A percentile compares a stretch with the other conserved stretches of the same genome.
Evolutionary conservation across 2,329 filamentous ascomycete genomes (phyloP).

Genomic region (Trichoderma oligosporum): DNA sequence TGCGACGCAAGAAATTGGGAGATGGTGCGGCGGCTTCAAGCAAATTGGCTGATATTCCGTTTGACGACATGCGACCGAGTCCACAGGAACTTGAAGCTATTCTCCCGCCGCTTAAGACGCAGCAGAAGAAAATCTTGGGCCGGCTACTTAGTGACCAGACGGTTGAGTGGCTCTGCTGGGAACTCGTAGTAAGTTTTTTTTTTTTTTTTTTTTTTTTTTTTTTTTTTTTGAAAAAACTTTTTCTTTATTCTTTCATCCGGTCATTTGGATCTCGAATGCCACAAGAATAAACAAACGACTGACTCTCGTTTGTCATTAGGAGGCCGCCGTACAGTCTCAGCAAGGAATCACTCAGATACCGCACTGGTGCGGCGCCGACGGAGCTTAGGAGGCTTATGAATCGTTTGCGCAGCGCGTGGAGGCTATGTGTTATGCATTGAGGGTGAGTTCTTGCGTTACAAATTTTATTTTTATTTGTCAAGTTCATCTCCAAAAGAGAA

Average conservation of each 20-base stretch:
- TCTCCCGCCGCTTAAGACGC: constrained; percentile 20
- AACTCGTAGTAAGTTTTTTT: constrained; percentile 23
- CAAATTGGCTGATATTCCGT: background rate
- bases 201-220: background rate
- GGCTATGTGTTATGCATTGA: constrained; percentile 26
- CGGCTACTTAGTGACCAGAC: constrained; percentile 24
- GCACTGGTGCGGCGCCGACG: constrained; percentile 29
- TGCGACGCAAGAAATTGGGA: background rate
- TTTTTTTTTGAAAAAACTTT: background rate
- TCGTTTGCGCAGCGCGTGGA: constrained; percentile 26
- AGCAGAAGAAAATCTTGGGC: constrained; percentile 26
- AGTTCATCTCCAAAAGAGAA: too few relatives aligned
- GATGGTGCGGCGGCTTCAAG: background rate
- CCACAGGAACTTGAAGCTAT: constrained; percentile 12
- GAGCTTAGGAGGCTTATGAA: constrained; percentile 30
- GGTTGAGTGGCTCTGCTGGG: constrained; percentile 27
- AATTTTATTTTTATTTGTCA: background rate
- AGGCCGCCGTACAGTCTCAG: constrained; percentile 27
- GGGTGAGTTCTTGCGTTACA: constrained; percentile 15
- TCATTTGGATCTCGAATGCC: too few relatives aligned
- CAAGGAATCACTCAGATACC: constrained; percentile 27
- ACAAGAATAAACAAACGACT: background rate
- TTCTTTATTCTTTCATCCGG: background rate
- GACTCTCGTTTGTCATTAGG: constrained; percentile 10
- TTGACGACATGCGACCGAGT: constrained; percentile 20